Base-by-base conservation (phyloP, 2,329 filamentous ascomycete genomes). In the Colletotrichum endophyticum region DNA sequence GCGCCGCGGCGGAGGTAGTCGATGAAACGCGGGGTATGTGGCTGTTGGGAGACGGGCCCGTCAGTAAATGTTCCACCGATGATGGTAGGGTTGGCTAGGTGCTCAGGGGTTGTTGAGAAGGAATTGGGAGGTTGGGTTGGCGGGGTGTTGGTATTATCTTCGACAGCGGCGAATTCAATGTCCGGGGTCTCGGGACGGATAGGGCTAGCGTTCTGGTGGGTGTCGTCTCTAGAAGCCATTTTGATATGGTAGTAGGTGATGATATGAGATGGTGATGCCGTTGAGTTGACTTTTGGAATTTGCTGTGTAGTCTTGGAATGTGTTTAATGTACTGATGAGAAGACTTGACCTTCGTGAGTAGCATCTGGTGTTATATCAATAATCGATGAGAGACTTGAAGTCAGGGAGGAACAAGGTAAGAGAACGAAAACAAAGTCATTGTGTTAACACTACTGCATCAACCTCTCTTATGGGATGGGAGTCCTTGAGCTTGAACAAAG, bases 181-280 rank as follows among this genome's bases (percentile, higher is more conserved):
- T 28, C 56, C 2, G 56, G 56, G 16, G 56, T 59, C 5, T 59
- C 25, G 56, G 56, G 25, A 2, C 56, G 56, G 15, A 28, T 28
- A 8, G 56, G 56, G 25, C 56, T 59, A 3, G 56, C 56, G 27
- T 59, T 59, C 56, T 16, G 56, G 27, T 25, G 25, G 0, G 22
- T 28, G 9, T 25, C 4, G 27, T 59, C 56, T 59, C 25, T 59
- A 22, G 44, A 8, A 12, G 56, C 8, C 56, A 59, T 59, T 19
- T 16, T 59, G 22, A 19, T 12, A 0, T 0, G 8, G 6, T 9
- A 5, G 4, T 25, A 9, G 11, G 56, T 2, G 25, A 59, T 27
- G 2, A 1, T 2, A 3, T 16, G 1, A 0, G 22, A 0, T 28
- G 2, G 0, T 4, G 3, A 28, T n/a, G 25, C 56, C 15, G 25